phyloP scores from a whole-genome alignment of 2,329 filamentous ascomycete species.

The Leptographium radiaticola region DNA sequence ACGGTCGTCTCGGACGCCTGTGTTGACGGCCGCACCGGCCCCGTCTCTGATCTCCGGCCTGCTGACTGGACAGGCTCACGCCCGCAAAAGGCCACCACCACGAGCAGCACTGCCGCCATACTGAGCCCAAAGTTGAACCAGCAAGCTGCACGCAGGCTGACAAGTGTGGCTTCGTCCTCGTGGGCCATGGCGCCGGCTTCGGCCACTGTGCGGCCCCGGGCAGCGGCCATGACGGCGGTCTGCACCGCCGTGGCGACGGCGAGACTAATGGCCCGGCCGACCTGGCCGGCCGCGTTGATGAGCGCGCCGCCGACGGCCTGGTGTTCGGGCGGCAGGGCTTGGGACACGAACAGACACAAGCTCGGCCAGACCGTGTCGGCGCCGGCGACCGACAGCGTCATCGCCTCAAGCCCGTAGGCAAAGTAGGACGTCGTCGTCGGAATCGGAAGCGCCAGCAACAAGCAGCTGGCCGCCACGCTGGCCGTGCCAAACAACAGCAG shows the following conservation, averaged over 20 bases:
- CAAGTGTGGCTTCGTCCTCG: constrained; percentile 33
- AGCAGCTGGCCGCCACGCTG: constrained; percentile 30
- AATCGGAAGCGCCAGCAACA: constrained; percentile 53
- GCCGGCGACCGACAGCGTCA: constrained; percentile 51
- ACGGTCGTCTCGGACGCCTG: neutral
- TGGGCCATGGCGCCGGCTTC: constrained; percentile 26
- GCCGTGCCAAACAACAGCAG: constrained; percentile 45
- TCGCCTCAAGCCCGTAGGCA: constrained; percentile 52
- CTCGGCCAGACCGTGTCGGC: constrained; percentile 55
- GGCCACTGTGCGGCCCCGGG: constrained; percentile 28
- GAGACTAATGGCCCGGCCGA: constrained; percentile 52
- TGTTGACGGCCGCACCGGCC: neutral
- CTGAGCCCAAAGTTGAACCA: constrained; percentile 41
- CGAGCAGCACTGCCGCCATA: constrained; percentile 27
- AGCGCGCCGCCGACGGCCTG: constrained; percentile 56
- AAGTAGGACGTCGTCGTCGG: constrained; percentile 47
- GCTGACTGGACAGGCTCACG: constrained; percentile 22
- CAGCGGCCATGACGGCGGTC: constrained; percentile 42
- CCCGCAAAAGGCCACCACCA: constrained; percentile 32
- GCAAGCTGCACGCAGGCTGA: constrained; percentile 33
- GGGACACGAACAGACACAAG: constrained; percentile 52
- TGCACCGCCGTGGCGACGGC: constrained; percentile 54
- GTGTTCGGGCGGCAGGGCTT: constrained; percentile 46
- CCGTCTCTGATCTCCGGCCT: neutral
- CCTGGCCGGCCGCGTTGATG: constrained; percentile 52